These are phyloP conservation scores for Mortierella sp. DNA, from an alignment of 371 early-diverging fungal genomes.

Conservation along the genomic window DNA sequence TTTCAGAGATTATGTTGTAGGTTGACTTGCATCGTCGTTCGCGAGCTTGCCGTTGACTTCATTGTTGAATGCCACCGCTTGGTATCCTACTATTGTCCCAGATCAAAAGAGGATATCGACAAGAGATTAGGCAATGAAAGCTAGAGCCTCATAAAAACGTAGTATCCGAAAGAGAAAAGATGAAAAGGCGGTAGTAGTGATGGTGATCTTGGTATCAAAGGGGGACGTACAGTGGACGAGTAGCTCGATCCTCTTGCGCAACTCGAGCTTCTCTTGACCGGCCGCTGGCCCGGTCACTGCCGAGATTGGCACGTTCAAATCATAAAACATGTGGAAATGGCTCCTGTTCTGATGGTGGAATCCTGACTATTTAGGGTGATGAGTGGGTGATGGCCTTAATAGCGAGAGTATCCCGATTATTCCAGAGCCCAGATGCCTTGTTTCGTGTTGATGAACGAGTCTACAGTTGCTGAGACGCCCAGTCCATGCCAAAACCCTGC, in stretches of 20 bases:
- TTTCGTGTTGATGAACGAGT: too few species aligned
- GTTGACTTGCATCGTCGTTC: constrained; percentile 60
- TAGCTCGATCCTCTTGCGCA: constrained; percentile 45
- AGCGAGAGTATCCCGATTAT: too few species aligned
- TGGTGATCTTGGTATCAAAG: not conserved
- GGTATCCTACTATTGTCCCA: constrained; percentile 68
- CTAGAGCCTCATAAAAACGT: not conserved
- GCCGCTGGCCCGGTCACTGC: constrained; percentile 35
- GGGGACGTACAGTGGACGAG: constrained; percentile 40
- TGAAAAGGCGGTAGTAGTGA: not conserved
- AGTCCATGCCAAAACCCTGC: constrained; percentile 13
- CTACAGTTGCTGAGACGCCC: not conserved
- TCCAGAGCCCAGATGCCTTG: too few species aligned
- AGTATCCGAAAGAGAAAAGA: not conserved
- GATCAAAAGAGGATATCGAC: not conserved
- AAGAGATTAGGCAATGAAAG: not conserved
- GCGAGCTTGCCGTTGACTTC: constrained; percentile 63
- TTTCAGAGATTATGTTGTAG: not conserved
- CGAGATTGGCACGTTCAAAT: constrained; percentile 47
- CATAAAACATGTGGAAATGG: constrained; percentile 35
- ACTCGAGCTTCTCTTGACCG: constrained; percentile 50
- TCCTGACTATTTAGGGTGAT: not conserved
- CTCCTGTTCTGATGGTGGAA: too few species aligned
- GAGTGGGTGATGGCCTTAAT: not conserved
- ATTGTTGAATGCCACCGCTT: constrained; percentile 79